Percentiles rank a stretch among this genome's conserved stretches.
Evolutionary conservation across 2,329 filamentous ascomycete genomes (phyloP).

Genomic region (Fusarium brachygibbosum): DNA sequence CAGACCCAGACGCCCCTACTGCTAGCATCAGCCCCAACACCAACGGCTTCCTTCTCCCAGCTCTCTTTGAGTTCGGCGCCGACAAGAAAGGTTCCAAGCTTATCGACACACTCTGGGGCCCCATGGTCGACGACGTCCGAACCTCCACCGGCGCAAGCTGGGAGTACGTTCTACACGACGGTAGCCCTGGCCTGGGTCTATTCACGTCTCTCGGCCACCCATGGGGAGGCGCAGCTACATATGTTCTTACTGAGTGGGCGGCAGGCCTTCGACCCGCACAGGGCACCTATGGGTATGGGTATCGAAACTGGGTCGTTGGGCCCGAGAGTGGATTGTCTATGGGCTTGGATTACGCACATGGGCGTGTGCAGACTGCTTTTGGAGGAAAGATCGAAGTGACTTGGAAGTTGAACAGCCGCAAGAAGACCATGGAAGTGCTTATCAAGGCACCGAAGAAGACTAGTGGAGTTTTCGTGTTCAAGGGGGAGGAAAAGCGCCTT

Average conservation of each 20-base stretch:
- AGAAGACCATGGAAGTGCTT: slow-evolving; percentile 1
- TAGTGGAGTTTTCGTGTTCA: slow-evolving; percentile 5
- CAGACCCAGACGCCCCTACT: background rate
- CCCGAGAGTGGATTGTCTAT: slow-evolving; percentile 9
- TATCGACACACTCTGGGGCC: slow-evolving; percentile 8
- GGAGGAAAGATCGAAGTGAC: slow-evolving; percentile 1
- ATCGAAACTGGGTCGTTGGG: slow-evolving; percentile 9
- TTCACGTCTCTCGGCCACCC: slow-evolving; percentile 11
- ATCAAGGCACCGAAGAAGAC: slow-evolving; percentile 8
- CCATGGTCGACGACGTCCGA: slow-evolving; percentile 12
- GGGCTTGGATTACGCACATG: slow-evolving; percentile 6
- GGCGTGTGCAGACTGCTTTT: slow-evolving; percentile 2
- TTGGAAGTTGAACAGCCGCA: background rate
- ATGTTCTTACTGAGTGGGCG: slow-evolving; percentile 17
- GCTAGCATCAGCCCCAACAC: slow-evolving; percentile 23
- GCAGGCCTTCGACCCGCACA: slow-evolving; percentile 6
- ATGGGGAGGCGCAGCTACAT: slow-evolving; percentile 18
- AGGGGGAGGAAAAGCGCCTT: background rate
- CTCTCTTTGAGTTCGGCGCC: slow-evolving; percentile 1
- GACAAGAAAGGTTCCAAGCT: slow-evolving; percentile 1
- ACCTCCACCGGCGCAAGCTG: slow-evolving; percentile 15
- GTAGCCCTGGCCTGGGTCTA: background rate
- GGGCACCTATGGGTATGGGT: slow-evolving; percentile 7
- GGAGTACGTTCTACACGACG: slow-evolving; percentile 11
- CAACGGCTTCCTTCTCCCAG: slow-evolving; percentile 7